Evolutionary conservation across 176 grass and related monocot genomes (phyloP).

Genomic region (Aechmea fasciata): DNA sequence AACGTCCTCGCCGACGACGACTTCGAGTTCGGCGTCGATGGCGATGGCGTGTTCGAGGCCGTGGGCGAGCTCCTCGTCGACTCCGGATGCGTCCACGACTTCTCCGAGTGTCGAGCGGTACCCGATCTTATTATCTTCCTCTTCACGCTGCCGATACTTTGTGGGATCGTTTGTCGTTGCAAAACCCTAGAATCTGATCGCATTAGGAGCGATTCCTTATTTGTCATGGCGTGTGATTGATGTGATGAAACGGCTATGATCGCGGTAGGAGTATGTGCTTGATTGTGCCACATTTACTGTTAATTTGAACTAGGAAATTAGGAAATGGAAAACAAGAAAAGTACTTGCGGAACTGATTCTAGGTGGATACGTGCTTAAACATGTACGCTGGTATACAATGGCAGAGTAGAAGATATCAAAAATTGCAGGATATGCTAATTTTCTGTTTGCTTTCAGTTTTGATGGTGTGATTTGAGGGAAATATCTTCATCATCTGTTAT

Average conservation of each 20-base stretch:
- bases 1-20: constrained; percentile 98
- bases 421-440: too few relatives aligned
- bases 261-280: too few relatives aligned
- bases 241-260: not conserved
- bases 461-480: too few relatives aligned
- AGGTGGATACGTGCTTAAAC: too few relatives aligned
- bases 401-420: too few relatives aligned
- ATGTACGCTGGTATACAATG: too few relatives aligned
- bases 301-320: not conserved
- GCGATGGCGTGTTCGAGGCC: constrained; percentile 69
- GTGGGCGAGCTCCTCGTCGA: constrained; percentile 86
- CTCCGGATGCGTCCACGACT: constrained; percentile 57
- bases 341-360: not conserved
- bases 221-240: not conserved
- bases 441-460: too few relatives aligned
- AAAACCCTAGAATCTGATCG: not conserved
- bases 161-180: not conserved
- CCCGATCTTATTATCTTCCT: not conserved
- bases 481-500: too few relatives aligned
- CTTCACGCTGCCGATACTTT: not conserved
- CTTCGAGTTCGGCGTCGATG: constrained; percentile 84
- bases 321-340: not conserved
- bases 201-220: not conserved
- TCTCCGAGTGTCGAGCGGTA: constrained; percentile 58
- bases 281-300: not conserved